Evolutionary conservation across 495 filamentous ascomycete genomes (phyloP).

Genomic region (Saxophila tyrrhenica): DNA sequence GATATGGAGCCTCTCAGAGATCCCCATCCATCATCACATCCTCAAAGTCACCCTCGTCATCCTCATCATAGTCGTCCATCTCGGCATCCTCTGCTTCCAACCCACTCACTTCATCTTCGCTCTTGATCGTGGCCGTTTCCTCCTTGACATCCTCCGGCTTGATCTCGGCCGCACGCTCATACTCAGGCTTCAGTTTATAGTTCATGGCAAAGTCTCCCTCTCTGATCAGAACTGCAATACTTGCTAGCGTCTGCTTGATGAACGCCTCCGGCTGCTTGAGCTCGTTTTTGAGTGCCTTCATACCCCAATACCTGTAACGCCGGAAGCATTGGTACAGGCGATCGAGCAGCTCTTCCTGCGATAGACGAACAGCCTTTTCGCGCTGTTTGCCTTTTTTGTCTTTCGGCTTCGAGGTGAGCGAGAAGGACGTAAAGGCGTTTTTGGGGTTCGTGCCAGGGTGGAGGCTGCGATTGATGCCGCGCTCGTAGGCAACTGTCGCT

Average conservation of each 20-base stretch:
- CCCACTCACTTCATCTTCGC: slow-evolving; percentile 1
- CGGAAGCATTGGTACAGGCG: slow-evolving; percentile 70
- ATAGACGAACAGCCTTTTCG: slow-evolving; percentile 77
- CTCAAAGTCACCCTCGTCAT: slow-evolving; percentile 24
- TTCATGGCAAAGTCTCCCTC: slow-evolving; percentile 69
- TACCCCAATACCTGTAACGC: slow-evolving; percentile 75
- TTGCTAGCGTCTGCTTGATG: slow-evolving; percentile 70
- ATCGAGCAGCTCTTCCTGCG: slow-evolving; percentile 75
- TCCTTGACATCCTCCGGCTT: slow-evolving; percentile 14
- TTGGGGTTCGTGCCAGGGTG: slow-evolving; percentile 2
- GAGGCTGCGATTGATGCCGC: slow-evolving; percentile 6
- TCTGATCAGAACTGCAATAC: slow-evolving; percentile 70
- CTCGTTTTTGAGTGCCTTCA: slow-evolving; percentile 62
- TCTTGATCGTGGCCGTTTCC: slow-evolving; percentile 3
- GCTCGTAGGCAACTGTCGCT: neutral
- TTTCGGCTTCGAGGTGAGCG: slow-evolving; percentile 18
- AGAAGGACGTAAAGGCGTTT: slow-evolving; percentile 7
- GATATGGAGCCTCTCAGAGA: too few species aligned
- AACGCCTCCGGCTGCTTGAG: slow-evolving; percentile 83
- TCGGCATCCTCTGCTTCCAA: slow-evolving; percentile 8
- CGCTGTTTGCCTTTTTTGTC: slow-evolving; percentile 41
- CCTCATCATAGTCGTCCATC: slow-evolving; percentile 15
- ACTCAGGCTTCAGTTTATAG: slow-evolving; percentile 71
- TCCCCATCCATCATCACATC: slow-evolving; percentile 23
- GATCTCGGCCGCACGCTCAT: slow-evolving; percentile 23